Percentiles rank a stretch among this genome's conserved stretches.
phyloP scores from a whole-genome alignment of 306 rosid species.

The Macrotyloma uniflorum region DNA sequence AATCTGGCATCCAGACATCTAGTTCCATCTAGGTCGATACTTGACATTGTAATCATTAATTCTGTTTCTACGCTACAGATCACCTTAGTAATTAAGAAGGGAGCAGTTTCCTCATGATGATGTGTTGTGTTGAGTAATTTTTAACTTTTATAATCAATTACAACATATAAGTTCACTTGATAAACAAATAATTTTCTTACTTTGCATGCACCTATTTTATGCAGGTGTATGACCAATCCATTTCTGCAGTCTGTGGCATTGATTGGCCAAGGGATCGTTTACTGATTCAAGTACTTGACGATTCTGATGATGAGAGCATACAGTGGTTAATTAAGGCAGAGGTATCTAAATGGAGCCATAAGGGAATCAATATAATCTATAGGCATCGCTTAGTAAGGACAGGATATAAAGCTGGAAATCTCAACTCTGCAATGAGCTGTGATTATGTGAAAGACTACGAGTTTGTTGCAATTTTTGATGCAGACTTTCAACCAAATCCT shows the following conservation, averaged over 20 bases:
- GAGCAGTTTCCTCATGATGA: conserved; percentile 13
- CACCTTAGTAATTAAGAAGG: conserved; percentile 1
- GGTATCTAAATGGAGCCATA: conserved; percentile 82
- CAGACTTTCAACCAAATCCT: conserved; percentile 96
- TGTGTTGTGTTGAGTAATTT: not conserved
- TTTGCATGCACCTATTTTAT: conserved; percentile 32
- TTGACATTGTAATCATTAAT: not conserved
- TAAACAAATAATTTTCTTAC: not conserved
- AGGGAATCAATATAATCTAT: conserved; percentile 79
- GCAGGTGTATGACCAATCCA: conserved; percentile 97
- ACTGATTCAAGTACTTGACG: conserved; percentile 94
- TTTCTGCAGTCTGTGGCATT: conserved; percentile 85
- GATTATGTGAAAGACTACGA: conserved; percentile 87
- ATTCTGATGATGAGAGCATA: conserved; percentile 84
- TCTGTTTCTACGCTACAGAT: not conserved
- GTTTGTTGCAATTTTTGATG: conserved; percentile 93
- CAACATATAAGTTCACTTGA: conserved; percentile 20
- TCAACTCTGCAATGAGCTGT: conserved; percentile 93
- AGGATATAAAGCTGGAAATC: conserved; percentile 98
- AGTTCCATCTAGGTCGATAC: conserved; percentile 19
- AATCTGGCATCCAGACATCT: not conserved
- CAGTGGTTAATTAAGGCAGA: conserved; percentile 78
- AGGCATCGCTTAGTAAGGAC: conserved; percentile 86
- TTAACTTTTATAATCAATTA: not conserved
- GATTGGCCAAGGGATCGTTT: conserved; percentile 91